Base-by-base conservation (phyloP, 78 protist species). In the Tieghemostelium lacteum region DNA sequence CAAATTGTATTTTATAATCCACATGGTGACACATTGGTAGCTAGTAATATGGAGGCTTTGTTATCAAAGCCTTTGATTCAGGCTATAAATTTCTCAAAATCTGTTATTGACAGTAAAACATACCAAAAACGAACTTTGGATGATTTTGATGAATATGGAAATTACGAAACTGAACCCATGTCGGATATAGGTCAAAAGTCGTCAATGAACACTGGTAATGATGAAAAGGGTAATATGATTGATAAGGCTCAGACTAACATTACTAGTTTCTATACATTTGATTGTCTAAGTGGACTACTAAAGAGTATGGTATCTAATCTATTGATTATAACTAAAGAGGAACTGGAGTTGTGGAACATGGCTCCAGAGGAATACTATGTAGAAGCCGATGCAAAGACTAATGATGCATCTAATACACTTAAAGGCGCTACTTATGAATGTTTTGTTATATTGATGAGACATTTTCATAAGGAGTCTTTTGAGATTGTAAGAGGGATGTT, bases 241-340 rank as follows among this genome's bases (percentile, higher is more conserved):
- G 26, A 54, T 4, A n/a, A 34, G 6, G 91, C 91, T 12, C 91
- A 83, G 66, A 26, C 34, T 3, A 29, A 14, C 0, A 69, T 83
- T 36, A 50, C 54, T 24, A n/a, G n/a, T 19, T 69, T 69, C 20
- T 69, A 69, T 20, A 64, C 34, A 8, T 17, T n/a, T 7, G 60
- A 49, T 12, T 17, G 36, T 1, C 55, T 83, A 3, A 4, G 24
- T 0, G 60, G 17, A 14, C 16, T 69, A 33, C 42, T 83, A 22
- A 58, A 63, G 2, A 58, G 78, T 50, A 57, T 83, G 76, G 91
- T 83, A 36, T 83, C 91, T 22, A 71, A 83, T 39, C 69, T 29
- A 31, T 31, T 83, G 16, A 83, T 83, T 33, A 69, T 83, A 22
- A 69, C 20, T 42, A 52, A 31, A 40, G 71, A 69, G 12, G 91